These are phyloP conservation scores for Acanthamoeba lenticulata DNA, from an alignment of 208 protist species.

Conservation along the genomic window DNA sequence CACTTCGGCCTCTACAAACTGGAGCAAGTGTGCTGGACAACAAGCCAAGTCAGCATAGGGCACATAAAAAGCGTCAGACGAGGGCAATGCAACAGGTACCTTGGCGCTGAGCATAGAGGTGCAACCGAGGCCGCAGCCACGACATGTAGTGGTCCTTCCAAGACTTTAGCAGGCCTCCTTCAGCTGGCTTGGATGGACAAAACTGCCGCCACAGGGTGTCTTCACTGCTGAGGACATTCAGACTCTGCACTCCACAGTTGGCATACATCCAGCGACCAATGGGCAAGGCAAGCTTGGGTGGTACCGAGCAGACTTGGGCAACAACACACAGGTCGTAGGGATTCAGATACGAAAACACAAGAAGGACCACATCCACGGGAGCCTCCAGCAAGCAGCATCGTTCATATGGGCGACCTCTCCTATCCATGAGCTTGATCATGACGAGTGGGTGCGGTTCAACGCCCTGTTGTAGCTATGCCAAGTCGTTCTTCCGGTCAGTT, in stretches of 20 bases:
- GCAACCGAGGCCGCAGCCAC: neutral
- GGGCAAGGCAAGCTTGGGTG: too few species aligned
- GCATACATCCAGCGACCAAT: neutral
- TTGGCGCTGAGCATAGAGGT: neutral
- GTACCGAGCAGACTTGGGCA: neutral
- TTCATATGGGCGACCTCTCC: neutral
- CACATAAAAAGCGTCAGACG: neutral
- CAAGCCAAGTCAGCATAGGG: too few species aligned
- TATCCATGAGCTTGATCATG: too few species aligned
- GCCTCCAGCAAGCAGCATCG: neutral
- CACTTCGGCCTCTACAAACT: too few species aligned
- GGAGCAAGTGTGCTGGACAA: too few species aligned
- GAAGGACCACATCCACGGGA: neutral
- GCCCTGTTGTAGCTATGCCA: too few species aligned
- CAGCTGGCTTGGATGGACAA: too few species aligned
- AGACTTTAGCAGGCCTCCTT: neutral
- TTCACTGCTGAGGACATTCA: neutral
- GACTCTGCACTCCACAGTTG: neutral
- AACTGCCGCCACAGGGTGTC: neutral
- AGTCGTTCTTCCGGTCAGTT: too few species aligned
- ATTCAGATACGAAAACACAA: neutral
- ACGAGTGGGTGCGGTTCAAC: too few species aligned
- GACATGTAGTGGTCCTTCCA: neutral
- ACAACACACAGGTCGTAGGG: neutral
- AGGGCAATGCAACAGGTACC: neutral